These are phyloP conservation scores for Aspergillus ibericus DNA, from an alignment of 2,329 filamentous ascomycete genomes.

Conservation along the genomic window DNA sequence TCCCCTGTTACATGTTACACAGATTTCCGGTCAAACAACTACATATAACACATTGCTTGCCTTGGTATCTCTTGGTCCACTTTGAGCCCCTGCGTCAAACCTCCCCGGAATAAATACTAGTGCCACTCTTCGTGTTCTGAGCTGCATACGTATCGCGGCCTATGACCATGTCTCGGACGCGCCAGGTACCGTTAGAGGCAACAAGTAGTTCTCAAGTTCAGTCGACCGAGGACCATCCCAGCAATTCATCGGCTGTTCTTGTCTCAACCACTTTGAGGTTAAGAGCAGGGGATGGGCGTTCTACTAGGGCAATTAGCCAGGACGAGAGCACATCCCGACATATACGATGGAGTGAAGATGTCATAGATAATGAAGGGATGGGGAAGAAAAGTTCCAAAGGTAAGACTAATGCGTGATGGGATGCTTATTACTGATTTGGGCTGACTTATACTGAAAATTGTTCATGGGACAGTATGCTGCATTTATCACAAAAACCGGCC, in stretches of 20 bases:
- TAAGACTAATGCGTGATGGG: constrained; percentile 40
- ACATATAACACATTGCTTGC: too few relatives aligned
- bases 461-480: constrained; percentile 73
- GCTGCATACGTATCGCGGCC: background rate
- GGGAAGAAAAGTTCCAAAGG: constrained; percentile 94
- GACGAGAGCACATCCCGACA: constrained; percentile 51
- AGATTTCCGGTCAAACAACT: too few relatives aligned
- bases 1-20: too few relatives aligned
- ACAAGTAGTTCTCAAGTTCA: constrained; percentile 28
- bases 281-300: constrained; percentile 26
- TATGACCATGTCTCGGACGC: constrained; percentile 41
- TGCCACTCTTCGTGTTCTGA: background rate
- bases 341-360: constrained; percentile 90
- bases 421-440: background rate
- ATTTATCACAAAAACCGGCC: constrained; percentile 89
- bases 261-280: constrained; percentile 34
- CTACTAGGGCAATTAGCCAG: constrained; percentile 5
- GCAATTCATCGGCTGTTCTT: constrained; percentile 20
- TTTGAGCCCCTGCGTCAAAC: too few relatives aligned
- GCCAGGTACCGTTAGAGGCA: constrained; percentile 17
- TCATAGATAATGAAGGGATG: constrained; percentile 92
- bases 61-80: too few relatives aligned
- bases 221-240: constrained; percentile 24
- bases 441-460: background rate
- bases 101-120: background rate